These are phyloP conservation scores for Tetrahymena elliotti DNA, from an alignment of 73 alveolate genomes.

Conservation along the genomic window DNA sequence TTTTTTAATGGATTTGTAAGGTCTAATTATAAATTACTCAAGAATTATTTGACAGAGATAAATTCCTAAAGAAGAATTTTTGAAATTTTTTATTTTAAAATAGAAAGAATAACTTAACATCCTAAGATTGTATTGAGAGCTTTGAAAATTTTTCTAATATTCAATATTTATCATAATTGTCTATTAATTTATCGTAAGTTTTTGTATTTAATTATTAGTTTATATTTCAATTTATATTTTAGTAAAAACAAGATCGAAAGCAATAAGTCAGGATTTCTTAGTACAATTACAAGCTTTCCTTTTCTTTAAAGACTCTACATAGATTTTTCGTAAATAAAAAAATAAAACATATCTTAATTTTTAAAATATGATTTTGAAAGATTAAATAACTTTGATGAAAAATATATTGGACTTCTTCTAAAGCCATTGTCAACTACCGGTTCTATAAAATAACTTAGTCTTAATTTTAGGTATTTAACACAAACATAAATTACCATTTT, in stretches of 20 bases:
- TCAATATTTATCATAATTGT: neutral
- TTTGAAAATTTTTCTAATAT: neutral
- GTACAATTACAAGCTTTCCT: neutral
- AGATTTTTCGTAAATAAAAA: neutral
- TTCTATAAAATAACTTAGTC: neutral
- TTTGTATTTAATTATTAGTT: neutral
- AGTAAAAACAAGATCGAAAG: neutral
- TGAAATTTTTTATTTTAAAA: neutral
- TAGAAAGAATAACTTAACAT: neutral
- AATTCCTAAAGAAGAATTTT: no score
- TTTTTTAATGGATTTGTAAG: no score
- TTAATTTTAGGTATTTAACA: neutral
- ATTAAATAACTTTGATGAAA: neutral
- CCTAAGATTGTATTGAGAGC: neutral
- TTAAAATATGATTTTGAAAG: neutral
- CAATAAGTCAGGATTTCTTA: neutral
- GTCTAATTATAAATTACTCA: no score
- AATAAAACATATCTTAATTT: no score
- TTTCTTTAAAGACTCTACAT: neutral
- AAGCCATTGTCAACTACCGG: neutral
- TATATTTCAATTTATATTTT: neutral
- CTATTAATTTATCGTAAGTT: neutral
- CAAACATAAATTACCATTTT: neutral
- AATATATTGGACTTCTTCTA: neutral
- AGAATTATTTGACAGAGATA: no score